Percentiles rank a stretch among this genome's conserved stretches.
phyloP scores from a whole-genome alignment of 352 stramenopile genomes.

The Thalassiosira livingstoniorum region DNA sequence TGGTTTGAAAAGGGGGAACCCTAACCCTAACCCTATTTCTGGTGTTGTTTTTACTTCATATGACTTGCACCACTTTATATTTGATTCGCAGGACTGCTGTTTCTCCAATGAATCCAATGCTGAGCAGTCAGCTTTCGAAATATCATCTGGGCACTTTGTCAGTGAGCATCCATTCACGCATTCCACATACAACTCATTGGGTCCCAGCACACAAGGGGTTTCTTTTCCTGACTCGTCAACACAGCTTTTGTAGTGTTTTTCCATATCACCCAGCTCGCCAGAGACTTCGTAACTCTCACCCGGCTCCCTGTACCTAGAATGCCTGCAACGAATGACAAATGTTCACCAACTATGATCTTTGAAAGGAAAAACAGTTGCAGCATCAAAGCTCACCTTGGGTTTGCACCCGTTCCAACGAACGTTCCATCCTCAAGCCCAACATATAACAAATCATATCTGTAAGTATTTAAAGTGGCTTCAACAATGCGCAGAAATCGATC shows the following conservation, averaged over 20 bases:
- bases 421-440: slow-evolving; percentile 59
- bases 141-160: slow-evolving; percentile 29
- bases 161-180: slow-evolving; percentile 37
- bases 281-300: too few relatives aligned
- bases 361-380: too few relatives aligned
- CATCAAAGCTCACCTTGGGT: not conserved
- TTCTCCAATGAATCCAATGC: not conserved
- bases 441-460: slow-evolving; percentile 37
- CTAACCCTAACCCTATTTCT: not conserved
- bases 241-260: slow-evolving; percentile 50
- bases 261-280: too few relatives aligned
- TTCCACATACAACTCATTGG: slow-evolving; percentile 32
- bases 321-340: too few relatives aligned
- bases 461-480: slow-evolving; percentile 12
- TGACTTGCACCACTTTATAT: slow-evolving; percentile 30
- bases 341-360: too few relatives aligned
- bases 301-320: too few relatives aligned
- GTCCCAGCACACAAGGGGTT: slow-evolving; percentile 21
- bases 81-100: slow-evolving; percentile 10
- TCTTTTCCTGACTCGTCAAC: slow-evolving; percentile 27
- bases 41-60: not conserved
- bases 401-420: slow-evolving; percentile 31
- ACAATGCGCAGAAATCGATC: slow-evolving; percentile 18
- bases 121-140: slow-evolving; percentile 17
- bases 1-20: slow-evolving; percentile 15